Percentiles rank a stretch among this genome's conserved stretches.
Conservation (phyloP, 345 rosid genomes). For the Turritis glabra region DNA sequence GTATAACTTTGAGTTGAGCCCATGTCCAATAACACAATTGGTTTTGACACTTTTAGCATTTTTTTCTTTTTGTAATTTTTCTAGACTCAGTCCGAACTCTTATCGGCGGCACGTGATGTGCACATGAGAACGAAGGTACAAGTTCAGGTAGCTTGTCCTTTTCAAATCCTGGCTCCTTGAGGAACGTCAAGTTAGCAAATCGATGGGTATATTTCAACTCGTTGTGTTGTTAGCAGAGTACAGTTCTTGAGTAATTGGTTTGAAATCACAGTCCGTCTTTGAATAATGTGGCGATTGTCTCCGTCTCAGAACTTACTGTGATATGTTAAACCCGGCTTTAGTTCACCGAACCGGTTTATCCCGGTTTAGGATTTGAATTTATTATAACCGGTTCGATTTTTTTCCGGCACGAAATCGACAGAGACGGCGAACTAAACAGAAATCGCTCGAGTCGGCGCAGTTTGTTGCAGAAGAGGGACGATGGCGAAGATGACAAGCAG, state of each 20-base stretch:
- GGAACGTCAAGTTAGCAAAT: constrained; percentile 15
- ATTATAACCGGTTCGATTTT: neutral
- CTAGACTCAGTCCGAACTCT: neutral
- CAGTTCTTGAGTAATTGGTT: neutral
- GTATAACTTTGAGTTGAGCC: neutral
- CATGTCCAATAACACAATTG: constrained; percentile 11
- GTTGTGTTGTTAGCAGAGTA: neutral
- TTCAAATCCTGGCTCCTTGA: neutral
- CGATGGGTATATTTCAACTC: constrained; percentile 21
- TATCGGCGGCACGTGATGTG: neutral
- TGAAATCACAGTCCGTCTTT: neutral
- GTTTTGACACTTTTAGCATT: neutral
- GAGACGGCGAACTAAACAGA: neutral
- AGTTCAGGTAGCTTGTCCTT: constrained; percentile 11
- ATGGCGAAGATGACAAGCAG: constrained; percentile 44
- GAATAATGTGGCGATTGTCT: neutral
- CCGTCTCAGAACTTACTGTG: neutral
- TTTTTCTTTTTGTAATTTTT: no score
- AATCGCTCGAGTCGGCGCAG: neutral
- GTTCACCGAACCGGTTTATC: neutral
- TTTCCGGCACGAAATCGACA: constrained; percentile 1
- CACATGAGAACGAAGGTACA: constrained; percentile 2
- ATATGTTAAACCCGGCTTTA: neutral
- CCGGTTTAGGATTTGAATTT: neutral
- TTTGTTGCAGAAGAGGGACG: constrained; percentile 15